These are phyloP conservation scores for Kluyveromyces nonfermentans DNA, from an alignment of 805 yeast genomes.

Conservation along the genomic window DNA sequence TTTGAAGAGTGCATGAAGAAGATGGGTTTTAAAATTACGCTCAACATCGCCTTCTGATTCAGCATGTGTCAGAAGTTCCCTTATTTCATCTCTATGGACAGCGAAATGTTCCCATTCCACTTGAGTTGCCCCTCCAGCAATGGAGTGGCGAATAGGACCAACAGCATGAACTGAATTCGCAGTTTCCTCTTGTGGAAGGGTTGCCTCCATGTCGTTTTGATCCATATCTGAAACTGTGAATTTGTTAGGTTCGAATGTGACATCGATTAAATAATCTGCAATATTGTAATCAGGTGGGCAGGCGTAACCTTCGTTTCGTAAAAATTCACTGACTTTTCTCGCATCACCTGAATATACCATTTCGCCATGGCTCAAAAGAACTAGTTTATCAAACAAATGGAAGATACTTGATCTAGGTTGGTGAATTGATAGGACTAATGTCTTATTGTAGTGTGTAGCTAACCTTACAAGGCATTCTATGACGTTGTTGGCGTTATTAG, in stretches of 20 bases:
- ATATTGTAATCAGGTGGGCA: constrained; percentile 89
- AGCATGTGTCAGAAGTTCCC: constrained; percentile 18
- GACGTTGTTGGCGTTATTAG: constrained; percentile 88
- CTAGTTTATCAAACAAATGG: constrained; percentile 73
- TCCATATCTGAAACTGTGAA: constrained; percentile 7
- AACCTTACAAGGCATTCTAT: constrained; percentile 74
- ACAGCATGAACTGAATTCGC: constrained; percentile 26
- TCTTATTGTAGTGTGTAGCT: constrained; percentile 73
- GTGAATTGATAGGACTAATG: constrained; percentile 88
- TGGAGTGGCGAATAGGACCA: constrained; percentile 15
- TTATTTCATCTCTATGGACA: constrained; percentile 64
- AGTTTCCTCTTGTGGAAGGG: constrained; percentile 15
- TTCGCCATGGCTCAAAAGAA: constrained; percentile 76
- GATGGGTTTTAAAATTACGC: constrained; percentile 12
- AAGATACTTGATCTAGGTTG: constrained; percentile 97
- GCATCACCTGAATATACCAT: constrained; percentile 84
- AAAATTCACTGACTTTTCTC: constrained; percentile 63
- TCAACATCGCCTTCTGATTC: constrained; percentile 7
- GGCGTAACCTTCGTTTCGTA: constrained; percentile 60
- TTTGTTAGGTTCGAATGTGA: constrained; percentile 52
- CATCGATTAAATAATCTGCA: constrained; percentile 88
- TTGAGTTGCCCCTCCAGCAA: constrained; percentile 43
- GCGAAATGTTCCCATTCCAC: constrained; percentile 85
- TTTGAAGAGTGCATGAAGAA: constrained; percentile 25
- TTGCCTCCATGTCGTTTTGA: constrained; percentile 24